phyloP scores from a whole-genome alignment of 805 yeast species.

The Kuraishia ogatae region DNA sequence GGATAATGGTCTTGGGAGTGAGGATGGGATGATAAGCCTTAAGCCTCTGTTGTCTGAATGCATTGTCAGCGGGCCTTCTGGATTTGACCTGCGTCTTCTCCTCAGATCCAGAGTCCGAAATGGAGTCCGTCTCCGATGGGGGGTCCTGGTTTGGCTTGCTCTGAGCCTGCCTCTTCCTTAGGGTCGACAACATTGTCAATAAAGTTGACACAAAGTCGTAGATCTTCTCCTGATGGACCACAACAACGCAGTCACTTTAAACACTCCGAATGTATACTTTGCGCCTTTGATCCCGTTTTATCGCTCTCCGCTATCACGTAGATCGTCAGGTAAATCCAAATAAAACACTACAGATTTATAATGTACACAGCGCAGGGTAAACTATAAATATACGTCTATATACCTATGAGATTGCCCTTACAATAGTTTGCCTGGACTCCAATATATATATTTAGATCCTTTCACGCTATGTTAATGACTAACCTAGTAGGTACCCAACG shows the following conservation, averaged over 20 bases:
- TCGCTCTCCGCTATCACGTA: not conserved
- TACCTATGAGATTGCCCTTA: too few species aligned
- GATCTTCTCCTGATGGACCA: not conserved
- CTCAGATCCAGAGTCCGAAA: constrained; percentile 33
- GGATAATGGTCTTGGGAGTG: constrained; percentile 88
- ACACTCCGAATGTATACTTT: too few species aligned
- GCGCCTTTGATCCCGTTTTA: not conserved
- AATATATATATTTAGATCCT: too few species aligned
- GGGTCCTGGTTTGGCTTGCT: constrained; percentile 10
- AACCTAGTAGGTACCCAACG: too few species aligned
- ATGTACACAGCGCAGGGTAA: not conserved
- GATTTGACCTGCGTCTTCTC: constrained; percentile 31
- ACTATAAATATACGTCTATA: not conserved
- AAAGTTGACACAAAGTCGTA: not conserved
- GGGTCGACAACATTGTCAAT: constrained; percentile 1
- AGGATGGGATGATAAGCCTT: constrained; percentile 67
- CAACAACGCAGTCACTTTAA: too few species aligned
- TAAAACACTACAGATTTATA: not conserved
- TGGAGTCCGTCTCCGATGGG: constrained; percentile 29
- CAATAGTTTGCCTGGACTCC: too few species aligned
- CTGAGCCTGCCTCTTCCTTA: constrained; percentile 9
- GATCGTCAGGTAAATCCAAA: not conserved
- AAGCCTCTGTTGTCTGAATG: constrained; percentile 47
- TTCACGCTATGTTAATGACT: too few species aligned
- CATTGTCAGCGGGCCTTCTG: constrained; percentile 57